A percentile compares a stretch with the other conserved stretches of the same genome.
Evolutionary conservation across 2,329 filamentous ascomycete species (phyloP).

Genomic region (Plenodomus tracheiphilus): DNA sequence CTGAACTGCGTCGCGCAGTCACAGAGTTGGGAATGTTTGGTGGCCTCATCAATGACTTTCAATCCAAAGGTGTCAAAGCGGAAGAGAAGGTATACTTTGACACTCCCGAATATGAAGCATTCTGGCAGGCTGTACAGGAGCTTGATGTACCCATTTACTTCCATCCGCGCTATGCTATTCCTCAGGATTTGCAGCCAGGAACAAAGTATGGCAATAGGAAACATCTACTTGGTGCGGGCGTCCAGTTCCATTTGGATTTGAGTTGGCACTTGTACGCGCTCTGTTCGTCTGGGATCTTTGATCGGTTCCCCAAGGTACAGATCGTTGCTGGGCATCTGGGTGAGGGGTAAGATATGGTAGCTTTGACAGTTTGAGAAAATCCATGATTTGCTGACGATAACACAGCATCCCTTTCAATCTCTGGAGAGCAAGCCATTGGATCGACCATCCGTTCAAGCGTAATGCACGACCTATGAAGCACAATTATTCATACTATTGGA

Average conservation of each 20-base stretch:
- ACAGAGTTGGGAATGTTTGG: constrained; percentile 62
- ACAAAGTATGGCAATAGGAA: constrained; percentile 35
- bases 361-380: background rate
- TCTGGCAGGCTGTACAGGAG: constrained; percentile 38
- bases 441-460: constrained; percentile 45
- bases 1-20: constrained; percentile 34
- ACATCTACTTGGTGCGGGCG: constrained; percentile 34
- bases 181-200: constrained; percentile 25
- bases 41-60: constrained; percentile 54
- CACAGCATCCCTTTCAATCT: constrained; percentile 50
- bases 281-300: constrained; percentile 50
- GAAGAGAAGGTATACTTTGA: constrained; percentile 40
- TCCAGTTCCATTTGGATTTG: constrained; percentile 49
- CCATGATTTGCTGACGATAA: constrained; percentile 2
- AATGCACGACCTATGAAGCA: constrained; percentile 43
- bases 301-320: constrained; percentile 48
- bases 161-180: constrained; percentile 37
- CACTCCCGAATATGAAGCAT: constrained; percentile 33
- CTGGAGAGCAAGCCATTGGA: constrained; percentile 47
- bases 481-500: constrained; percentile 46
- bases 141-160: constrained; percentile 41
- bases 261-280: constrained; percentile 53
- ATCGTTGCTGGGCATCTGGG: constrained; percentile 51
- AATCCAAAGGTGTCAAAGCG: constrained; percentile 32
- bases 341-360: constrained; percentile 34